Conservation (phyloP, 345 rosid genomes). For the Erysimum cheiranthoides region DNA sequence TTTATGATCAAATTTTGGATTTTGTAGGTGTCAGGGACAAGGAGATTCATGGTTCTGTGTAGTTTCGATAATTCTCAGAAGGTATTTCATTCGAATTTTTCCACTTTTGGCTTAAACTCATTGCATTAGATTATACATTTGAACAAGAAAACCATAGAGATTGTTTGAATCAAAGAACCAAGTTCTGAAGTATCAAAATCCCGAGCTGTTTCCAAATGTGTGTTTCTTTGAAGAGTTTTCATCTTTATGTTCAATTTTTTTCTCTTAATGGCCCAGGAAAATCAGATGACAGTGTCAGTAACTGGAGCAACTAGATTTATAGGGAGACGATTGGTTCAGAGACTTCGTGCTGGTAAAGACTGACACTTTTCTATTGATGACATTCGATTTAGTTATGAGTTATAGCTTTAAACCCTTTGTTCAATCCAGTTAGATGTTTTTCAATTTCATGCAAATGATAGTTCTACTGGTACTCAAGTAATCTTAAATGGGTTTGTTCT, state of each 20-base stretch:
- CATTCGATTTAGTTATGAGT: not conserved
- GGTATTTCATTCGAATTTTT: conserved; percentile 48
- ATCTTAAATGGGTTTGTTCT: not conserved
- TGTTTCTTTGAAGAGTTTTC: too few species aligned
- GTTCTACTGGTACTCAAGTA: not conserved
- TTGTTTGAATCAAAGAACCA: too few species aligned
- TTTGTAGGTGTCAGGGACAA: conserved; percentile 48
- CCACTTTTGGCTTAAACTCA: not conserved
- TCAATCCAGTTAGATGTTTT: too few species aligned
- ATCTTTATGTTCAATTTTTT: too few species aligned
- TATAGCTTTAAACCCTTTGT: too few species aligned
- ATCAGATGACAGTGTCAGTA: conserved; percentile 77
- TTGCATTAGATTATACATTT: not conserved
- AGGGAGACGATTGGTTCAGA: conserved; percentile 82
- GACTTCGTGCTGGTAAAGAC: conserved; percentile 71
- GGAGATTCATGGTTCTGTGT: conserved; percentile 54
- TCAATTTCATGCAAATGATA: too few species aligned
- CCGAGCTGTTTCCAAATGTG: too few species aligned
- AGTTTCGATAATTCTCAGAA: conserved; percentile 55
- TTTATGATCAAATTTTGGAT: not conserved
- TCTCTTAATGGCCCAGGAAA: conserved; percentile 41
- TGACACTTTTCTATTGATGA: not conserved
- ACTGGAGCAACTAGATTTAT: conserved; percentile 97
- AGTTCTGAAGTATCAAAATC: too few species aligned
- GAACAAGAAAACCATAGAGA: not conserved